Percentiles rank a stretch among this genome's conserved stretches.
phyloP scores from a whole-genome alignment of 2,329 filamentous ascomycete species.

The Chalara sp. region DNA sequence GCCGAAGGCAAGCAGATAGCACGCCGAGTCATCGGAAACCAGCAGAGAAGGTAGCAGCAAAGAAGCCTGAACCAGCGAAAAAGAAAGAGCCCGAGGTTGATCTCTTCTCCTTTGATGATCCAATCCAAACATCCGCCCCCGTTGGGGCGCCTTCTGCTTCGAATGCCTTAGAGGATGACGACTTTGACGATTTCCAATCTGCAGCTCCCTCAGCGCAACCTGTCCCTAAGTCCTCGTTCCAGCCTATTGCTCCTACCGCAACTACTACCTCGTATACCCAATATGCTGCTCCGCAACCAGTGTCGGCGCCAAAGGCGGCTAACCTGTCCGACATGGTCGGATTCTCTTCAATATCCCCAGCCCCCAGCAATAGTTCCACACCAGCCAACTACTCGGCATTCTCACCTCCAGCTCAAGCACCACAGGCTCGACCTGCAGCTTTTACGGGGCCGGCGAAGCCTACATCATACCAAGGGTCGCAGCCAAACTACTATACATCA shows the following conservation, averaged over 20 bases:
- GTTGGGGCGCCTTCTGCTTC: conserved; percentile 35
- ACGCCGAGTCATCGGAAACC: conserved; percentile 32
- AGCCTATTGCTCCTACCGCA: conserved; percentile 37
- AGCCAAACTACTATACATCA: conserved; percentile 94
- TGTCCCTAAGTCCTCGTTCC: conserved; percentile 33
- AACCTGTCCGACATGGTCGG: conserved; percentile 74
- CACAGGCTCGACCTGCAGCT: conserved; percentile 36
- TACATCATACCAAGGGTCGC: conserved; percentile 63
- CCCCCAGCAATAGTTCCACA: conserved; percentile 48
- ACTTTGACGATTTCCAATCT: conserved; percentile 97
- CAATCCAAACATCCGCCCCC: conserved; percentile 41
- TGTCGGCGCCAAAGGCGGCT: conserved; percentile 74
- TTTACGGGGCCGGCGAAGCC: conserved; percentile 23
- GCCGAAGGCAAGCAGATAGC: conserved; percentile 25
- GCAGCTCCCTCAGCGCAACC: conserved; percentile 53
- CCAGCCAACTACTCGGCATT: conserved; percentile 61
- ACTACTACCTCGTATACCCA: conserved; percentile 55
- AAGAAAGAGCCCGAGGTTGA: conserved; percentile 86
- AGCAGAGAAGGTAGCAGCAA: conserved; percentile 38
- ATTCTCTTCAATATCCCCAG: conserved; percentile 75
- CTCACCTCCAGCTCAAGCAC: conserved; percentile 37
- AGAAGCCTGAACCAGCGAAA: conserved; percentile 66
- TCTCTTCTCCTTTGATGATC: conserved; percentile 87
- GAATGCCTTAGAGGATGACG: conserved; percentile 62
- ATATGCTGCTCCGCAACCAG: conserved; percentile 76